phyloP scores from a whole-genome alignment of 176 grass and related monocot species.

The Aegilops tauschii region DNA sequence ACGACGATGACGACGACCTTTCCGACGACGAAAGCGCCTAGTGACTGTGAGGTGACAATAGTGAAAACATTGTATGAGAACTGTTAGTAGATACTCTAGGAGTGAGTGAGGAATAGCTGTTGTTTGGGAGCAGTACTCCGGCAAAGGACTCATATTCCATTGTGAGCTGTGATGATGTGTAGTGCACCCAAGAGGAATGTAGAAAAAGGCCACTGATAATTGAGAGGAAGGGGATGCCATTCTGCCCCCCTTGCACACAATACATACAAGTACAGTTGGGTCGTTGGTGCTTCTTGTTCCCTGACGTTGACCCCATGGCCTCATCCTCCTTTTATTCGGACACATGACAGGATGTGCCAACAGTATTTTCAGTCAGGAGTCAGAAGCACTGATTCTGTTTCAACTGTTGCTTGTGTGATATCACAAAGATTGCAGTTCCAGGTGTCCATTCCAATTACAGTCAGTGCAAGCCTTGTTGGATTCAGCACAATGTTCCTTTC shows the following conservation, averaged over 20 bases:
- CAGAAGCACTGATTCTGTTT: too few species aligned
- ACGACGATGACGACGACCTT: conserved; percentile 41
- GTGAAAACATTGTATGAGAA: not conserved
- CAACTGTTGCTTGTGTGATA: not conserved
- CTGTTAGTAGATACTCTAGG: not conserved
- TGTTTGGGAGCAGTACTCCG: too few species aligned
- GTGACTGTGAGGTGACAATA: not conserved
- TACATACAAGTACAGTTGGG: not conserved
- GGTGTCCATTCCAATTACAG: not conserved
- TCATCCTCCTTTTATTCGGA: too few species aligned
- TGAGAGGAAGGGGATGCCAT: conserved; percentile 1
- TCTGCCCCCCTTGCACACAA: not conserved
- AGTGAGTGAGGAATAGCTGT: not conserved
- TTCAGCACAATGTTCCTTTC: not conserved
- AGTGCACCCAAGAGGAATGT: not conserved
- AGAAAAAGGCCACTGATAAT: not conserved
- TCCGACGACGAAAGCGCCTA: conserved; percentile 35
- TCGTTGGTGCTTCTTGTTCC: not conserved
- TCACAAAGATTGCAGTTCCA: not conserved
- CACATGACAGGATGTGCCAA: too few species aligned
- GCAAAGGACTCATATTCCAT: not conserved
- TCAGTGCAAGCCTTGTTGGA: not conserved
- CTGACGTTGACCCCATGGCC: not conserved
- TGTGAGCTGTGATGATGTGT: not conserved
- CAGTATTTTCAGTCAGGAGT: too few species aligned